Evolutionary conservation across 2,329 filamentous ascomycete species (phyloP).

Genomic region (Rugonectria rugulosa): DNA sequence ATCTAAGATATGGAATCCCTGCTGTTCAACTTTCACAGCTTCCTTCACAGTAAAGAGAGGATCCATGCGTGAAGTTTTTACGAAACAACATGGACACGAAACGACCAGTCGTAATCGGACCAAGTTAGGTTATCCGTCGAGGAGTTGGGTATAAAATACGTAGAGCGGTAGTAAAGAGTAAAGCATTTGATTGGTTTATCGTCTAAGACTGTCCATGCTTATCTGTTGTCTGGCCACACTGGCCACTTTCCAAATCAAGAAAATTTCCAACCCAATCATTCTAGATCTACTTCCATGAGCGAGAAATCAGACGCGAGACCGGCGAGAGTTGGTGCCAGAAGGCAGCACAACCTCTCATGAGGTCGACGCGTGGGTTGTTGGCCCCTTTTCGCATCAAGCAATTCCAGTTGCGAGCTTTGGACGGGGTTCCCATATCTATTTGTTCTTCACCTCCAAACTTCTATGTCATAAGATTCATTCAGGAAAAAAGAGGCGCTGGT

Average conservation of each 20-base stretch:
- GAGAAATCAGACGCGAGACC: slow-evolving; percentile 3
- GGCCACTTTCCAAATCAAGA: slow-evolving; percentile 2
- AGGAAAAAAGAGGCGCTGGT: background rate
- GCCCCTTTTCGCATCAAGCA: slow-evolving; percentile 14
- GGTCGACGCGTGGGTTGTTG: slow-evolving; percentile 19
- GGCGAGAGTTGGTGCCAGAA: slow-evolving; percentile 13
- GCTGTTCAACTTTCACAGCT: background rate
- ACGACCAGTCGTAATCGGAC: too few species aligned
- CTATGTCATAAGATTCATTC: slow-evolving; percentile 18
- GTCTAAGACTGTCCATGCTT: background rate
- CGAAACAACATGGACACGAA: too few species aligned
- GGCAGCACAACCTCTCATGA: slow-evolving; percentile 15
- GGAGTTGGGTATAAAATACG: too few species aligned
- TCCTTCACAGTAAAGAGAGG: background rate
- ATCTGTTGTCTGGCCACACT: background rate
- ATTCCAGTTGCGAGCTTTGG: slow-evolving; percentile 21
- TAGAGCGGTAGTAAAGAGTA: background rate
- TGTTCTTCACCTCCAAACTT: slow-evolving; percentile 4
- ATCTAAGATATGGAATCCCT: slow-evolving; percentile 7
- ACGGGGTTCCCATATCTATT: background rate
- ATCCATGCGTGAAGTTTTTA: background rate
- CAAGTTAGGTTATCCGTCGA: too few species aligned
- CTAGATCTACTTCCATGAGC: slow-evolving; percentile 4
- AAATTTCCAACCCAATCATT: slow-evolving; percentile 14
- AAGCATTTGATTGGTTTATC: background rate